Evolutionary conservation across 768 basidiomycete genomes (phyloP).

Genomic region (Psilocybe cubensis): DNA sequence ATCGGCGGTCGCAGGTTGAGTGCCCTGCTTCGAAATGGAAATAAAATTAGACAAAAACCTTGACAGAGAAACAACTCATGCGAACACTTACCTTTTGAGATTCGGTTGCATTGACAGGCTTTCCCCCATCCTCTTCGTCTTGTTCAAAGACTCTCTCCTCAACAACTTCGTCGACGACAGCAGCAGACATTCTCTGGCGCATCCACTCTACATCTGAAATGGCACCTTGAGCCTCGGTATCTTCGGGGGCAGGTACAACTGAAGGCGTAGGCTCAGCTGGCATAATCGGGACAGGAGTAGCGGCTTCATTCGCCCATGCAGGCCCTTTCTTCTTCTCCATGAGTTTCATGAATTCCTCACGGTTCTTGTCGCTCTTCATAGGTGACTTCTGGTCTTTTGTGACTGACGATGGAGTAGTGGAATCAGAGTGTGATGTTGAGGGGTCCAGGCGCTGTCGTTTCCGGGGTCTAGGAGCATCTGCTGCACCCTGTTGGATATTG

Average conservation of each 20-base stretch:
- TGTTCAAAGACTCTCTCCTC: conserved; percentile 61
- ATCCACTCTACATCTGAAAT: conserved; percentile 81
- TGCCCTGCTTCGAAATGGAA: too few relatives aligned
- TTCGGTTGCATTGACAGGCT: conserved; percentile 4
- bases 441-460: conserved; percentile 63
- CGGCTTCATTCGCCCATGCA: conserved; percentile 64
- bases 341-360: conserved; percentile 73
- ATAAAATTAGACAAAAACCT: too few relatives aligned
- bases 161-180: conserved; percentile 42
- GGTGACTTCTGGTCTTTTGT: conserved; percentile 4
- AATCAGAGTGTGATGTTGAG: conserved; percentile 31
- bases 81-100: too few relatives aligned
- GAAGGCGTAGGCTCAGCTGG: too few relatives aligned
- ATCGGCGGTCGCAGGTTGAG: background rate
- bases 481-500: conserved; percentile 55
- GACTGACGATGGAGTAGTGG: conserved; percentile 7
- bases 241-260: too few relatives aligned
- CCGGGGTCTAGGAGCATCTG: conserved; percentile 72
- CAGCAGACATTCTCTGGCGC: conserved; percentile 60
- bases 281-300: conserved; percentile 16
- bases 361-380: conserved; percentile 41
- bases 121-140: conserved; percentile 54
- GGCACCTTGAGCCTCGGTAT: conserved; percentile 29
- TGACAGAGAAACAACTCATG: too few relatives aligned
- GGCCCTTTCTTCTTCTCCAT: conserved; percentile 74